Base-by-base conservation (phyloP, 495 filamentous ascomycete species). In the Aspergillus affinis region DNA sequence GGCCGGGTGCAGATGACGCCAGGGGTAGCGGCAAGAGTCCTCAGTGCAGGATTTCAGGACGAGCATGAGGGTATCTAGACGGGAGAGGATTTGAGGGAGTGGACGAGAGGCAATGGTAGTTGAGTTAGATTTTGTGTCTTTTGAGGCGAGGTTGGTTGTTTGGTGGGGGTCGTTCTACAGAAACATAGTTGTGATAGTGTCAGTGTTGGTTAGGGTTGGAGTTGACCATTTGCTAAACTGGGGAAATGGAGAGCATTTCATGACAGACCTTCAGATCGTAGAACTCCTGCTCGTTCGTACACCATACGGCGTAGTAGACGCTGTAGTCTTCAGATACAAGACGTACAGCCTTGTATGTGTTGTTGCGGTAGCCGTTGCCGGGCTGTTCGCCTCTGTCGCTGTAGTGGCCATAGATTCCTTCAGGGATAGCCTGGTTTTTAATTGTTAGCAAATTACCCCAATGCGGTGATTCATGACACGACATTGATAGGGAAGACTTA, bases 271-370 rank as follows among this genome's bases (percentile, higher is more conserved):
- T 82, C 17, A 85, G 58, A 48, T 87, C 78, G 50, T 85, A 86
- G 48, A 83, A 71, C 66, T 88, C 84, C 36, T 77, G 72, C 64
- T 86, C 82, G 57, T 82, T 80, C 3, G 67, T 84, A 60, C 85
- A 88, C 82, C 83, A 86, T 0, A 86, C 83, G 0, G 84, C 71
- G 32, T 88, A 88, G 54, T 82, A 82, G 5, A 86, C 63, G 59
- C 78, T 79, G 59, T 86, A 86, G 53, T 64, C 68, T 23, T 77
- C 65, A 13, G 79, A 69, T 21, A 82, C 69, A 0, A 88, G 68
- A 19, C 85, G 74, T 51, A 86, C 55, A 4, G 76, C 82, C 69
- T 88, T 88, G 69, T 86, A 88, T 2, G 84, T 86, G 60, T 87
- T 87, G 57, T 81, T 80, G 15, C 60, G 44, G 51, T 62, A 68